A percentile compares a stretch with the other conserved stretches of the same genome.
Evolutionary conservation across 2,329 filamentous ascomycete genomes (phyloP).

Genomic region (Metarhizium humberi): DNA sequence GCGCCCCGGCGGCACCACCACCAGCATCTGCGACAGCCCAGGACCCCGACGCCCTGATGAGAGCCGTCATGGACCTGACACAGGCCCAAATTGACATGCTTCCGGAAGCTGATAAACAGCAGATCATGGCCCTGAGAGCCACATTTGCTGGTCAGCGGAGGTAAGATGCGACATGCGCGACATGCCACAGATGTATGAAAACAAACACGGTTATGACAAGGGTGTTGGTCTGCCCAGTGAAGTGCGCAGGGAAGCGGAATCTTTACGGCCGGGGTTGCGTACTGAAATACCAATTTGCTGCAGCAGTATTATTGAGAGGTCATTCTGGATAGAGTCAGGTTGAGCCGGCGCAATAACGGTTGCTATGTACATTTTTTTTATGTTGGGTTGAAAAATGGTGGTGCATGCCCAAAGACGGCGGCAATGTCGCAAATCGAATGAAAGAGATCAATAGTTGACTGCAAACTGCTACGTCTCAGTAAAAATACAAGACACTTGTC

Average conservation of each 20-base stretch:
- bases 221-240: not conserved
- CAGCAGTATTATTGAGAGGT: not conserved
- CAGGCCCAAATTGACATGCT: conserved; percentile 73
- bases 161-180: conserved; percentile 7
- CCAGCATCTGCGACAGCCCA: conserved; percentile 27
- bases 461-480: too few species aligned
- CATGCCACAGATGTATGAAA: not conserved
- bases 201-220: not conserved
- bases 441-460: not conserved
- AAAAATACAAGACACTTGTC: too few species aligned
- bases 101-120: conserved; percentile 63
- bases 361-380: not conserved
- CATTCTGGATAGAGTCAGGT: not conserved
- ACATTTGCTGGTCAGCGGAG: conserved; percentile 40
- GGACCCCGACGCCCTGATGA: conserved; percentile 65
- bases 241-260: not conserved
- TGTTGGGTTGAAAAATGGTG: not conserved
- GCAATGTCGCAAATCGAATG: not conserved
- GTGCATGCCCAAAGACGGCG: not conserved
- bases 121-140: conserved; percentile 70
- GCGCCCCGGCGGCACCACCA: conserved; percentile 17
- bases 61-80: conserved; percentile 72
- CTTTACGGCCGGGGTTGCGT: not conserved
- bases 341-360: not conserved
- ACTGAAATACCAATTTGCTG: not conserved